phyloP scores from a whole-genome alignment of 768 basidiomycete genomes.

The Porpolomopsis calyptriformis region DNA sequence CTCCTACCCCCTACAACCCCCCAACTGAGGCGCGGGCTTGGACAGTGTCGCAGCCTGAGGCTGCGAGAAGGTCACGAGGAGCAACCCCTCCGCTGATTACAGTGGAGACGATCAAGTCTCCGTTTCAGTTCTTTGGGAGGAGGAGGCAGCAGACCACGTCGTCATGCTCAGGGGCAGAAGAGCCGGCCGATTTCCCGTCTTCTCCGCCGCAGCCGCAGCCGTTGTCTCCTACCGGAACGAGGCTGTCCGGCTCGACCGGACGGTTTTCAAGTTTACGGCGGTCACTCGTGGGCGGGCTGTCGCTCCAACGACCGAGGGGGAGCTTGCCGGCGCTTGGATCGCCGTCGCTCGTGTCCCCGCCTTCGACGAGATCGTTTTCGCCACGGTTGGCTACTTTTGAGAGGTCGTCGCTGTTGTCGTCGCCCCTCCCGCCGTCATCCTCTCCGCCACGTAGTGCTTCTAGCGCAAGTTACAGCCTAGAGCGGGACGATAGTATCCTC shows the following conservation, averaged over 20 bases:
- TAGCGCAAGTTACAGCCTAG: too few species aligned
- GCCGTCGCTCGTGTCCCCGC: constrained; percentile 5
- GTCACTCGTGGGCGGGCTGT: background rate
- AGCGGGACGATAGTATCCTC: too few species aligned
- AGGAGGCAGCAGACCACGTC: background rate
- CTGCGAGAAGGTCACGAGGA: background rate
- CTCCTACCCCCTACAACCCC: too few species aligned
- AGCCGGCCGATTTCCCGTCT: too few species aligned
- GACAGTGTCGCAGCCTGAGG: background rate
- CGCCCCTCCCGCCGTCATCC: too few species aligned
- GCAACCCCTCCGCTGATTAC: background rate
- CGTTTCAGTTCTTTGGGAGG: background rate
- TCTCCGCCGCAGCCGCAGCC: too few species aligned
- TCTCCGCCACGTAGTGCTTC: too few species aligned
- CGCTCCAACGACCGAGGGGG: background rate
- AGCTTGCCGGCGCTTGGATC: background rate
- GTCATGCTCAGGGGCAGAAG: background rate
- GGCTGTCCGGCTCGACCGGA: constrained; percentile 4
- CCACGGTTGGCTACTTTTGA: background rate
- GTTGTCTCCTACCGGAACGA: too few species aligned
- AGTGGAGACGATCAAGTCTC: background rate
- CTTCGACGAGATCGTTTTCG: constrained; percentile 5
- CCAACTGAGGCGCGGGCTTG: too few species aligned
- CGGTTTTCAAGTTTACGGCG: background rate
- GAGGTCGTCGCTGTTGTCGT: too few species aligned